phyloP scores from a whole-genome alignment of 306 rosid species.

The Cucurbita ficifolia region DNA sequence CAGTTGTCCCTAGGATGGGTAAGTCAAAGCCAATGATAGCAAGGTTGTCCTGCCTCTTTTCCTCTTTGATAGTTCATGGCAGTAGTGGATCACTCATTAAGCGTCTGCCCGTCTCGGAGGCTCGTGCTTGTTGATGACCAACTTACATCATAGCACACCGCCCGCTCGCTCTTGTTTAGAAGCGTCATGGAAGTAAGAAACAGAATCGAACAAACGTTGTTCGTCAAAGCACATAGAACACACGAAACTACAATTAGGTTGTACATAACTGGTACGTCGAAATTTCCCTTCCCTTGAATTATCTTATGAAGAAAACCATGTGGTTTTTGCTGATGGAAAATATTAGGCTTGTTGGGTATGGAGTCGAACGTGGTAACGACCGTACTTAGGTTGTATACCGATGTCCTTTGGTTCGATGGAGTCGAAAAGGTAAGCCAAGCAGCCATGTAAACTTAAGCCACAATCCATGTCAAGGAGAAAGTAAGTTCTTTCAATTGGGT shows the following conservation, averaged over 20 bases:
- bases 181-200: constrained; percentile 22
- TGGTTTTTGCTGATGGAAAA: background rate
- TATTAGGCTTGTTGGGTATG: background rate
- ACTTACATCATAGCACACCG: background rate
- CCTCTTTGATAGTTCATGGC: constrained; percentile 63
- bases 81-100: constrained; percentile 31
- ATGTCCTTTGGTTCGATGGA: background rate
- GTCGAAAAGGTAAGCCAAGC: background rate
- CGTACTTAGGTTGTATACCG: background rate
- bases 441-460: background rate
- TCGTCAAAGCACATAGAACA: no score
- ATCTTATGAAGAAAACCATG: background rate
- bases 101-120: constrained; percentile 70
- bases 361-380: background rate
- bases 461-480: background rate
- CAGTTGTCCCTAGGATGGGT: constrained; percentile 35
- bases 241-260: background rate
- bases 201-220: background rate
- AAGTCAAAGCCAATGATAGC: constrained; percentile 70
- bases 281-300: no score
- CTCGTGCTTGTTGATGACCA: constrained; percentile 66
- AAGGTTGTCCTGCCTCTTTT: constrained; percentile 66
- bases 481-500: no score
- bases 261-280: background rate
- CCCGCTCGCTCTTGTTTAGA: constrained; percentile 29